phyloP scores from a whole-genome alignment of 441 rosid species.

The Theobroma grandiflorum region DNA sequence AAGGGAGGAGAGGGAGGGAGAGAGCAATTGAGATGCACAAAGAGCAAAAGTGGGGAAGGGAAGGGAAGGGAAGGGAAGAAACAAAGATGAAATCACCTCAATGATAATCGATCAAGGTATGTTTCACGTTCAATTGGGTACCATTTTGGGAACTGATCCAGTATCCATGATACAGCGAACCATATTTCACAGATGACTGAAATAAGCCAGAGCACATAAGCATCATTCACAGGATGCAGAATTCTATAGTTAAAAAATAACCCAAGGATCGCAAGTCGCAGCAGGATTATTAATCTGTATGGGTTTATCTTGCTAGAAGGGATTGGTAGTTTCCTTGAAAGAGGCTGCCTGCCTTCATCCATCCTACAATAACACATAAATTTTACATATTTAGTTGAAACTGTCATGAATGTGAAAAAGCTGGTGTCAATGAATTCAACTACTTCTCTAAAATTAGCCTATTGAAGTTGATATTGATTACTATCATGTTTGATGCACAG shows the following conservation, averaged over 20 bases:
- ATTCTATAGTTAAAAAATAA: conserved; percentile 91
- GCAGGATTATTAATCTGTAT: conserved; percentile 76
- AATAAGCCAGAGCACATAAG: conserved; percentile 88
- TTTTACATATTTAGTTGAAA: neutral
- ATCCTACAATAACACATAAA: conserved; percentile 57
- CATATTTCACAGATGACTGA: conserved; percentile 97
- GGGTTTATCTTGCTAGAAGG: conserved; percentile 92
- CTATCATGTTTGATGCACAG: neutral
- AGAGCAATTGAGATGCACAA: neutral
- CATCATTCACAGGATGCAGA: conserved; percentile 87
- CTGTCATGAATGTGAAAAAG: neutral
- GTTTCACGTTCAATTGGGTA: conserved; percentile 88
- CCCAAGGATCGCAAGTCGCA: conserved; percentile 85
- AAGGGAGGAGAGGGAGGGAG: neutral
- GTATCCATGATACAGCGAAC: conserved; percentile 97
- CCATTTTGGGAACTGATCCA: conserved; percentile 99
- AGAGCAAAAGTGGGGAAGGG: neutral
- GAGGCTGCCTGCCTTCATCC: conserved; percentile 99
- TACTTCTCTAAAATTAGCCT: conserved; percentile 1
- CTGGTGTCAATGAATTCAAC: neutral
- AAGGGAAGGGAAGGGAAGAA: neutral
- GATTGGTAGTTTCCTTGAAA: conserved; percentile 89
- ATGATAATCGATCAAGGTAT: conserved; percentile 88
- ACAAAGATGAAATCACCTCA: conserved; percentile 53
- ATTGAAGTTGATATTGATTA: neutral